Conservation (phyloP, 2,329 filamentous ascomycete species). For the Apiospora rasikravindrae region DNA sequence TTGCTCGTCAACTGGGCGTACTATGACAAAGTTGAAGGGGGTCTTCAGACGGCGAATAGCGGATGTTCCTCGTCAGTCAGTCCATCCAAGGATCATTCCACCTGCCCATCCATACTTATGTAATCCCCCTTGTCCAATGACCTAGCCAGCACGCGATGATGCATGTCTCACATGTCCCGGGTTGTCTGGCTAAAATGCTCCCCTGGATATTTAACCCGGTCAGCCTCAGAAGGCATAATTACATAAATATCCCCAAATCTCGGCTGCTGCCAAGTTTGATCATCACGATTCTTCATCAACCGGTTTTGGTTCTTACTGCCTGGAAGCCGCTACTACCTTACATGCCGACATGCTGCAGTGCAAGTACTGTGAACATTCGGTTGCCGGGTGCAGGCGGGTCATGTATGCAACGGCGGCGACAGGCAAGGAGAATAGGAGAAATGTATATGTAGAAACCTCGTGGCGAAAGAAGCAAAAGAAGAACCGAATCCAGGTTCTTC, state of each 20-base stretch:
- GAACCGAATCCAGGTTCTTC: not conserved
- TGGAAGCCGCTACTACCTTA: too few relatives aligned
- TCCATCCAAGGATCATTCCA: not conserved
- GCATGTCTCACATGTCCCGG: not conserved
- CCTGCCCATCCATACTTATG: not conserved
- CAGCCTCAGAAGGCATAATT: not conserved
- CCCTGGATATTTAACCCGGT: not conserved
- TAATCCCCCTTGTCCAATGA: not conserved
- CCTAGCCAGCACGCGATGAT: not conserved
- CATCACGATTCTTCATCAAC: conserved; percentile 1
- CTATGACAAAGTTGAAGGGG: not conserved
- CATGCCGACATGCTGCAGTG: not conserved
- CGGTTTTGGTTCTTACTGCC: not conserved
- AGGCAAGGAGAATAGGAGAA: not conserved
- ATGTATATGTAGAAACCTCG: not conserved
- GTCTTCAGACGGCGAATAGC: not conserved
- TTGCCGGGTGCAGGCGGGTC: not conserved
- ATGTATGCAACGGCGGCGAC: not conserved
- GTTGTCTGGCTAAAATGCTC: not conserved
- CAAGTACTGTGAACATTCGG: not conserved
- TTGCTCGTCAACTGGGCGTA: not conserved
- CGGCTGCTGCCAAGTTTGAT: not conserved
- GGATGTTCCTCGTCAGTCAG: not conserved
- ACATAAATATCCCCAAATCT: not conserved
- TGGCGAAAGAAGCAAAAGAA: not conserved